phyloP scores from a whole-genome alignment of 2,329 filamentous ascomycete genomes.

The Ophiostoma montium region DNA sequence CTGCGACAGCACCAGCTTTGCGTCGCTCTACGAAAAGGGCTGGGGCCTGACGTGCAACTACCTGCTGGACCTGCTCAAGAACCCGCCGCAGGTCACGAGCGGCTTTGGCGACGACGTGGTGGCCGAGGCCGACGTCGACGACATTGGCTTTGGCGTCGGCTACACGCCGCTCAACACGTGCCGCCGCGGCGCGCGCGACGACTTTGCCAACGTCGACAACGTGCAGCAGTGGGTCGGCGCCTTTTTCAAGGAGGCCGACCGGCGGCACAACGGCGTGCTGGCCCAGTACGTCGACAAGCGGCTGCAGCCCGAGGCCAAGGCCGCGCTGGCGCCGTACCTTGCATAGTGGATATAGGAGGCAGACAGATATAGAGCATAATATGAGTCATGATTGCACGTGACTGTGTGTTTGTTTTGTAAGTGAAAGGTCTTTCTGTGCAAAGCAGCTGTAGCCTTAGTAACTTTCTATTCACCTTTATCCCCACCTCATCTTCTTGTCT shows the following conservation, averaged over 20 bases:
- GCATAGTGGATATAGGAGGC: no score
- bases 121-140: conserved; percentile 81
- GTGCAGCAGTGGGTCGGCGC: conserved; percentile 73
- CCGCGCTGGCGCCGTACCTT: conserved; percentile 38
- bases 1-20: conserved; percentile 73
- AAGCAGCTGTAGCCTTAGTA: no score
- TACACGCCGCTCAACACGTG: conserved; percentile 92
- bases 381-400: no score
- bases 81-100: conserved; percentile 57
- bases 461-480: no score
- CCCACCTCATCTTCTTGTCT: no score
- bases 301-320: conserved; percentile 46
- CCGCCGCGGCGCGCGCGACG: conserved; percentile 57
- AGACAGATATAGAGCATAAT: no score
- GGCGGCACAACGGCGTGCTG: conserved; percentile 56
- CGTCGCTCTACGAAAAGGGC: conserved; percentile 68
- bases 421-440: no score
- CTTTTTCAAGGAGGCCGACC: conserved; percentile 66
- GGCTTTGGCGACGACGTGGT: conserved; percentile 62
- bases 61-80: conserved; percentile 78
- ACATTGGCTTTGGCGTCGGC: conserved; percentile 85
- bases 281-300: conserved; percentile 58
- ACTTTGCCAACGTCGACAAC: conserved; percentile 72
- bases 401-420: no score
- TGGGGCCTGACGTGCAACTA: conserved; percentile 85